Conservation (phyloP, 1,284 basidiomycete genomes). For the Papiliotrema flavescens region DNA sequence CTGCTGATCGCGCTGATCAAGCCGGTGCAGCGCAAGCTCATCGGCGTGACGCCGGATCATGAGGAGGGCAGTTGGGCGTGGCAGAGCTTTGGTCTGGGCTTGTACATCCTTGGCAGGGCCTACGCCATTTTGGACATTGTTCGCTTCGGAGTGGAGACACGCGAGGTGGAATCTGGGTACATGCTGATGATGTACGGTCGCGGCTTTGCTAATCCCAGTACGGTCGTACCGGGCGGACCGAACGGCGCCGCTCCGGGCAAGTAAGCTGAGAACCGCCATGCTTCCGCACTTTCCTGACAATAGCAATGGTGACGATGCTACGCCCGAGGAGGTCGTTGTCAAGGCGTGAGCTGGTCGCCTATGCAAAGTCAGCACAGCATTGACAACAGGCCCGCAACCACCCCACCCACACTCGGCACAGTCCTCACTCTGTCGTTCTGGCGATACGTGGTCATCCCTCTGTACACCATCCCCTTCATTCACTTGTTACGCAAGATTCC, state of each 20-base stretch:
- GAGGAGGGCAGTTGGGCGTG: conserved; percentile 22
- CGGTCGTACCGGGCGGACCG: no score
- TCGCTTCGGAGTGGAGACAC: conserved; percentile 27
- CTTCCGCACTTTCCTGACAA: no score
- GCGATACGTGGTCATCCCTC: conserved; percentile 37
- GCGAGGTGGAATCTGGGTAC: conserved; percentile 19
- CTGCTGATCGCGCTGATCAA: conserved; percentile 38
- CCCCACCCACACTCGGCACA: conserved; percentile 39
- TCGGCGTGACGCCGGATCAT: conserved; percentile 15
- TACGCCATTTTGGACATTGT: conserved; percentile 38
- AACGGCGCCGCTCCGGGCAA: no score
- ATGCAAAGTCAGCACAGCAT: no score
- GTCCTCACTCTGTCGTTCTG: conserved; percentile 35
- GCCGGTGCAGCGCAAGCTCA: conserved; percentile 25
- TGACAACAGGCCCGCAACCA: conserved; percentile 17
- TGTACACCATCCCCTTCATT: conserved; percentile 29
- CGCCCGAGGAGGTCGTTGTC: no score
- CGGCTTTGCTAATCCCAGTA: no score
- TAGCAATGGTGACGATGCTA: no score
- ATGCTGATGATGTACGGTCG: no score
- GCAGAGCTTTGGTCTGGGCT: conserved; percentile 25
- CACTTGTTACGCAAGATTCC: conserved; percentile 33
- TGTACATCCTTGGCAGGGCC: conserved; percentile 26
- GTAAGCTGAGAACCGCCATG: no score
- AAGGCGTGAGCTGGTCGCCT: no score